Evolutionary conservation across 2,329 filamentous ascomycete species (phyloP).

Genomic region (Cladosporium colombiae): DNA sequence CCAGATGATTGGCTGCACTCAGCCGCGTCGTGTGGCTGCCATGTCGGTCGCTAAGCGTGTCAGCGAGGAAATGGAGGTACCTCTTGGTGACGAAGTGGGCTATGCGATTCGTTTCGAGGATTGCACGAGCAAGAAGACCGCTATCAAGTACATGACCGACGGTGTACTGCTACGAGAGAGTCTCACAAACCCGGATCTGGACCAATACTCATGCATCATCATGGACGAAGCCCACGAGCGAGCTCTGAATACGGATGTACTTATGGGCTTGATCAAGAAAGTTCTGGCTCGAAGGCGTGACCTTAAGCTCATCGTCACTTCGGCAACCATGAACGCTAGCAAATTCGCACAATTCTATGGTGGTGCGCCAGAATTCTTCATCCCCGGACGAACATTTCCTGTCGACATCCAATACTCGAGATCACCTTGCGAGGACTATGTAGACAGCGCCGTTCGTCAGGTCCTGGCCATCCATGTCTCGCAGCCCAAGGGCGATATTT

Average conservation of each 20-base stretch:
- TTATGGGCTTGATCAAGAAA: conserved; percentile 98
- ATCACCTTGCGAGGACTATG: conserved; percentile 95
- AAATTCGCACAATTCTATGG: conserved; percentile 95
- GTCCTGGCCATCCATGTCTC: conserved; percentile 95
- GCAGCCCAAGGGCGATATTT: conserved; percentile 86
- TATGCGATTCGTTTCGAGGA: conserved; percentile 99
- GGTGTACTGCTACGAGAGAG: conserved; percentile 92
- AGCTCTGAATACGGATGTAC: conserved; percentile 91
- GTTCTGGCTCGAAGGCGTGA: conserved; percentile 86
- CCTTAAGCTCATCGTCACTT: conserved; percentile 94
- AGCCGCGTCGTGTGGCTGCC: conserved; percentile 91
- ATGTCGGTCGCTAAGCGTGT: conserved; percentile 99
- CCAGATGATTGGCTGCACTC: conserved; percentile 87
- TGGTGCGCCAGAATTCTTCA: conserved; percentile 92
- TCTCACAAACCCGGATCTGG: conserved; percentile 85
- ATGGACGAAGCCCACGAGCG: conserved; percentile 99
- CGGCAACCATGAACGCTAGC: conserved; percentile 97
- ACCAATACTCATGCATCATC: conserved; percentile 96
- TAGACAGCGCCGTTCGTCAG: conserved; percentile 94
- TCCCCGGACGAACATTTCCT: conserved; percentile 93
- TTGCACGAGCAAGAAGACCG: conserved; percentile 90
- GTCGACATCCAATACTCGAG: conserved; percentile 96
- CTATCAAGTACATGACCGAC: conserved; percentile 99
- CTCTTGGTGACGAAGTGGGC: conserved; percentile 81
- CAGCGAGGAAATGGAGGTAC: conserved; percentile 96